A percentile compares a stretch with the other conserved stretches of the same genome.
Conservation (phyloP, 805 yeast genomes). For the Kodamaea fukazawae region DNA sequence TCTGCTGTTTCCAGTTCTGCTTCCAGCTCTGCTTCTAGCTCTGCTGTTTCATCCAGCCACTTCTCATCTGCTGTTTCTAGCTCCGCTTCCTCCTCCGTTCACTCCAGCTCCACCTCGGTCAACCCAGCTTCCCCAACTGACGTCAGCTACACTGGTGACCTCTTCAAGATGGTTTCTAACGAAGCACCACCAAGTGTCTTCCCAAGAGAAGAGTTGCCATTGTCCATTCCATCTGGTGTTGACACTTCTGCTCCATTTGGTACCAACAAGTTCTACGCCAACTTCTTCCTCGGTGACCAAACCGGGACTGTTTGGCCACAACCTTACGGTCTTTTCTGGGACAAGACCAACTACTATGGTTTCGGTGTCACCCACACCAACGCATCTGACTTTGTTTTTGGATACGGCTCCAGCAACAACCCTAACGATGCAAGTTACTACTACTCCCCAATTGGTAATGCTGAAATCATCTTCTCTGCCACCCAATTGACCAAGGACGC, state of each 20-base stretch:
- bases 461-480: constrained; percentile 57
- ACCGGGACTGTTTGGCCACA: constrained; percentile 55
- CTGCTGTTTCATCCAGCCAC: constrained; percentile 3
- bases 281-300: constrained; percentile 57
- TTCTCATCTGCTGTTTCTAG: background rate
- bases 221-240: constrained; percentile 48
- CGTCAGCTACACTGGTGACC: constrained; percentile 29
- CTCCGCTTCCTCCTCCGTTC: background rate
- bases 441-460: constrained; percentile 54
- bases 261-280: constrained; percentile 77
- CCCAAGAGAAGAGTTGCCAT: constrained; percentile 42
- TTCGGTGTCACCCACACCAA: constrained; percentile 61
- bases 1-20: background rate
- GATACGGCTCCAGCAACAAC: constrained; percentile 46
- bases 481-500: constrained; percentile 38
- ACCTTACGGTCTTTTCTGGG: constrained; percentile 67
- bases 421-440: constrained; percentile 45
- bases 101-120: background rate
- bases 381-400: constrained; percentile 41
- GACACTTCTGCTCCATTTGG: constrained; percentile 46
- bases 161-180: constrained; percentile 50
- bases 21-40: constrained; percentile 2
- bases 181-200: constrained; percentile 45
- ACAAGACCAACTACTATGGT: constrained; percentile 46
- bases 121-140: constrained; percentile 5